Percentiles rank a stretch among this genome's conserved stretches.
Conservation (phyloP, 2,329 filamentous ascomycete genomes). For the Apiospora arundinis region DNA sequence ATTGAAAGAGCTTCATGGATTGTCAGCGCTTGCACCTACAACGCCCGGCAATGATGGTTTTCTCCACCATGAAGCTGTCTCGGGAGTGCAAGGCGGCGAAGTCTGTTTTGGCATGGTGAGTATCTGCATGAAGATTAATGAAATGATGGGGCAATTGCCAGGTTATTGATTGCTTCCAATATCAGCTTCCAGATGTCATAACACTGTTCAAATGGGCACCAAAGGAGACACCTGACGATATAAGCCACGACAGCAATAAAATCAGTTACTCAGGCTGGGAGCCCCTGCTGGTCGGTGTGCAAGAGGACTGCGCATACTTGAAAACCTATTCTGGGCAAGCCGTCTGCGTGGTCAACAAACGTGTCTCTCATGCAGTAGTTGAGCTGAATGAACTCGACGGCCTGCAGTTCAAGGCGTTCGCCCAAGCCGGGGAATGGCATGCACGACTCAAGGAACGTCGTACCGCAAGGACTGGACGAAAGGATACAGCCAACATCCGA, state of each 20-base stretch:
- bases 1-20: neutral
- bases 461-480: neutral
- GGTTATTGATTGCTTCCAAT: neutral
- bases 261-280: neutral
- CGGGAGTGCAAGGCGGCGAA: neutral
- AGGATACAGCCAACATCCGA: neutral
- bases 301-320: neutral
- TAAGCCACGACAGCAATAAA: neutral
- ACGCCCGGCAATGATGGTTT: neutral
- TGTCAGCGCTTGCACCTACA: neutral
- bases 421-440: neutral
- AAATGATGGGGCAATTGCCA: neutral
- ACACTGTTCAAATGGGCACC: neutral
- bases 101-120: conserved; percentile 2
- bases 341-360: neutral
- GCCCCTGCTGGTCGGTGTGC: neutral
- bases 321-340: neutral
- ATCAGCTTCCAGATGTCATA: neutral
- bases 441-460: neutral
- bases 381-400: neutral
- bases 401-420: neutral
- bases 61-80: neutral
- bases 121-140: neutral
- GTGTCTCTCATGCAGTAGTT: neutral
- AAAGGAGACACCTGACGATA: neutral